Evolutionary conservation across 805 yeast species (phyloP).

Genomic region (Spathaspora passalidarum): DNA sequence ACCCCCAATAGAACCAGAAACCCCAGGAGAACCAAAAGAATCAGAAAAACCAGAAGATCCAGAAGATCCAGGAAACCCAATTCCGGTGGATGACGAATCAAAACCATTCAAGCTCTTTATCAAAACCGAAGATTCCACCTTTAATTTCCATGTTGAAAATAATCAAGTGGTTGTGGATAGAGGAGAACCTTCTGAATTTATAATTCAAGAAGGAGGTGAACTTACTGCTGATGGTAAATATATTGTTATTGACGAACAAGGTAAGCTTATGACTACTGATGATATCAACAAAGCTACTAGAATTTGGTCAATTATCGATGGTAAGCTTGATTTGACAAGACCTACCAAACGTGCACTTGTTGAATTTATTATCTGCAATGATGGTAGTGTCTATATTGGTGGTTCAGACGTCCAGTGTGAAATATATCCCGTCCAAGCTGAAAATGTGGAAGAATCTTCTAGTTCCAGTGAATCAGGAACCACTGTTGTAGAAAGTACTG

Average conservation of each 20-base stretch:
- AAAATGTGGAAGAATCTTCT: background rate
- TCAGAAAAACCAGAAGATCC: constrained; percentile 1
- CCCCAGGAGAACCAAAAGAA: constrained; percentile 1
- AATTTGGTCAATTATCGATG: background rate
- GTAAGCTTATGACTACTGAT: background rate
- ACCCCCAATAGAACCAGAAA: no score
- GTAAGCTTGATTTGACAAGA: background rate
- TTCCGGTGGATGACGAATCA: background rate
- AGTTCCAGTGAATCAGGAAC: background rate
- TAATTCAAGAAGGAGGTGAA: background rate
- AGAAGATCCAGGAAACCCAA: background rate
- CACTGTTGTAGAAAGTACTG: background rate
- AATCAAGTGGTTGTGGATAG: background rate
- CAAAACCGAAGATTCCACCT: background rate
- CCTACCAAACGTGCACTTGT: background rate
- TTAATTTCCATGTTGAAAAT: background rate
- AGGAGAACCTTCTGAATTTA: background rate
- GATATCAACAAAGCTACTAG: background rate
- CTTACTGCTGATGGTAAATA: background rate
- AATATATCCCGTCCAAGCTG: background rate
- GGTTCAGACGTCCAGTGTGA: background rate
- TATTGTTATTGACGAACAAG: background rate
- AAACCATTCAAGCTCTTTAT: background rate
- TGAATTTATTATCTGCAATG: background rate
- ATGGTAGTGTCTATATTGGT: background rate